Conservation (phyloP, 1,284 basidiomycete genomes). For the Pulveroboletus sp. region DNA sequence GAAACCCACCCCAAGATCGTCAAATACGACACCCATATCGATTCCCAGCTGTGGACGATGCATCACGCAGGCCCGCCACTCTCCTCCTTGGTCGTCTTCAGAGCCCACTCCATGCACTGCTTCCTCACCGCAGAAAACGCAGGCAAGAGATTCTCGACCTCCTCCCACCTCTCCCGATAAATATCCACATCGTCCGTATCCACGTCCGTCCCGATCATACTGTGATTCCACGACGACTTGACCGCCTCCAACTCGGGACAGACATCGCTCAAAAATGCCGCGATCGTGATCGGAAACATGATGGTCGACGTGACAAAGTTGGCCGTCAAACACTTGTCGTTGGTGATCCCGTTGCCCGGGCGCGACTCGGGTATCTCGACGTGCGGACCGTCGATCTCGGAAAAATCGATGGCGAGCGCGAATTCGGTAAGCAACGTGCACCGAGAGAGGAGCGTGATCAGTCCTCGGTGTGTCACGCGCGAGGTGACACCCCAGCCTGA, state of each 20-base stretch:
- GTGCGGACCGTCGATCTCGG: conserved; percentile 13
- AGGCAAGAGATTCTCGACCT: conserved; percentile 26
- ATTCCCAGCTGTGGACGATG: neutral
- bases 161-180: conserved; percentile 24
- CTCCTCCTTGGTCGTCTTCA: neutral
- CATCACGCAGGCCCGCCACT: neutral
- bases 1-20: neutral
- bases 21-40: neutral
- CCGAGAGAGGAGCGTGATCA: conserved; percentile 17
- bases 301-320: conserved; percentile 27
- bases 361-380: neutral
- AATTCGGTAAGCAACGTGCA: conserved; percentile 12
- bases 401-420: conserved; percentile 23
- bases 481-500: conserved; percentile 23
- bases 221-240: conserved; percentile 13
- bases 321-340: conserved; percentile 8
- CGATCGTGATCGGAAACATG: conserved; percentile 17
- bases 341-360: conserved; percentile 13
- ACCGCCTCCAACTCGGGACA: conserved; percentile 21
- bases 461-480: conserved; percentile 22
- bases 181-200: conserved; percentile 4
- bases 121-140: conserved; percentile 23
- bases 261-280: conserved; percentile 31
- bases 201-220: neutral
- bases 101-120: conserved; percentile 17